Evolutionary conservation across 495 filamentous ascomycete genomes (phyloP), one percentile per base, ranked within the genome.

Genomic region (Penicillium lividum): DNA sequence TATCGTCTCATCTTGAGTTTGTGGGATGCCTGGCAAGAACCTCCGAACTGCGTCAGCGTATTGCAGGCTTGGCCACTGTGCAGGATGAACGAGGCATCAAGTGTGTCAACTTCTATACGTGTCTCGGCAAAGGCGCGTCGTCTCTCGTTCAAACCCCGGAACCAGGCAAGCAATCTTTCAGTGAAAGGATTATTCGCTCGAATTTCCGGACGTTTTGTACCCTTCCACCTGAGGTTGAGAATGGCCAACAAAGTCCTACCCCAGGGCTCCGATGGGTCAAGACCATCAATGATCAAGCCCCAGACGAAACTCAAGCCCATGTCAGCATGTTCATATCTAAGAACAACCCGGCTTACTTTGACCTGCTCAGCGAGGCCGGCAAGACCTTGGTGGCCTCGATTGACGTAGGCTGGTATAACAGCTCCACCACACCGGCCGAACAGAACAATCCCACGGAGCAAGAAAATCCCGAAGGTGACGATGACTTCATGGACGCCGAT

Each of bases 1-100:
- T 89, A 15, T 85, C 87, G 9, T 91, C 89, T 15, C 95, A 98
- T 75, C 85, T 98, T n/a, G 92, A 93, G 68, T 98, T 98, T 63
- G 88, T 98, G 3, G 92, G 93, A 1, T 93, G 90, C 66, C 81
- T 98, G 4, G 86, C 88, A 57, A 85, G 91, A 25, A 82, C 81
- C 8, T 84, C 89, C 53, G 93, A 97, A 61, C 73, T 98, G 33
- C 82, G 84, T 44, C 78, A 80, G 57, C 84, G 94, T 5, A 76
- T 95, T 25, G 69, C 44, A 4, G 61, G 59, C 1, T 77, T 91
- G 67, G 75, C 81, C 13, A 73, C 74, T n/a, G 71, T 93, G 9
- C 77, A 84, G 38, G 67, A 69, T 54, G 77, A 78, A 40, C 72
- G 75, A 16, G 73, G 78, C 7, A 81, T 96, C 31, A 86, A 88